These are phyloP conservation scores for Fusarium hostae DNA, from an alignment of 2,329 filamentous ascomycete species.

Conservation along the genomic window DNA sequence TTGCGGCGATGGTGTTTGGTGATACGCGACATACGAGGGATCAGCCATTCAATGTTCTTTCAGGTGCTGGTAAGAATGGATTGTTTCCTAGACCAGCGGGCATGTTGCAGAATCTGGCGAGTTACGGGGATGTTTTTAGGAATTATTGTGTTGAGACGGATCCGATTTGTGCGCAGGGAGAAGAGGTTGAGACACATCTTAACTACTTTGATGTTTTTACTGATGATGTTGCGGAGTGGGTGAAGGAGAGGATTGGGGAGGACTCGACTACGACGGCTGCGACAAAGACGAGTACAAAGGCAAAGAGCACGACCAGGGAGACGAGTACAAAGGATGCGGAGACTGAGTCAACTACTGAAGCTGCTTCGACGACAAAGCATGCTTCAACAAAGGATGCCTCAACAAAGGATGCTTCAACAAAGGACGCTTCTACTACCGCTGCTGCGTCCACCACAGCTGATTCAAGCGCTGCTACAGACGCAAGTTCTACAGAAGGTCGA, in stretches of 20 bases:
- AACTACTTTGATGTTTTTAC: constrained; percentile 20
- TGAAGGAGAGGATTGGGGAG: not conserved
- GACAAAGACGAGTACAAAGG: constrained; percentile 1
- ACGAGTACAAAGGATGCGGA: not conserved
- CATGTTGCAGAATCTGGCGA: constrained; percentile 12
- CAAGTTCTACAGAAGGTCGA: not conserved
- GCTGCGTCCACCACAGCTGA: not conserved
- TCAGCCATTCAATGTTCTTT: constrained; percentile 13
- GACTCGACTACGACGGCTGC: not conserved
- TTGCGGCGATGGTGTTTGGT: constrained; percentile 16
- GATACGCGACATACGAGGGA: constrained; percentile 15
- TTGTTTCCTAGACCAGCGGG: constrained; percentile 9
- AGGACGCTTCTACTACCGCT: not conserved
- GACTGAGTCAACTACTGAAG: not conserved
- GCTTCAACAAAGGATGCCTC: not conserved
- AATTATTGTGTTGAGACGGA: constrained; percentile 17
- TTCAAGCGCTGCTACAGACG: not conserved
- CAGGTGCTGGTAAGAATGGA: constrained; percentile 1
- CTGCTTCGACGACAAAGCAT: not conserved
- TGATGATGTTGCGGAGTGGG: constrained; percentile 8
- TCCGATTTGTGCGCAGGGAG: constrained; percentile 8
- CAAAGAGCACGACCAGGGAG: not conserved
- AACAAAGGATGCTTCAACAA: not conserved
- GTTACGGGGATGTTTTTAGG: constrained; percentile 5
- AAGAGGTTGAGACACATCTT: constrained; percentile 8